Evolutionary conservation across 1,139 yeast species (phyloP), one percentile per base, ranked within the genome.

Genomic region (Magnusiomyces magnusii): DNA sequence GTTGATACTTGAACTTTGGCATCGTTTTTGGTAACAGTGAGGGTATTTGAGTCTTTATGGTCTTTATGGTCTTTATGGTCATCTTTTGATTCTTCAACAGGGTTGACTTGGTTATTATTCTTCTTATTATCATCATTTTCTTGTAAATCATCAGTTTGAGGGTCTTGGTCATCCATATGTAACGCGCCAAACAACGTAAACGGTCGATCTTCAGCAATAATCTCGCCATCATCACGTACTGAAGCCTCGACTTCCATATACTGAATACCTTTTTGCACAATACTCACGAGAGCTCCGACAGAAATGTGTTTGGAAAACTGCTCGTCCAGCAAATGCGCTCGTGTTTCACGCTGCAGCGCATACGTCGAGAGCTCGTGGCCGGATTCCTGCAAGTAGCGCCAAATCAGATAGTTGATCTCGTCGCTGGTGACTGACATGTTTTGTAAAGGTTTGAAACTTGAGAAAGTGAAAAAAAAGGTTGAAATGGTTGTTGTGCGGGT

Each of bases 381-480:
- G 7, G 89, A 80, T 71, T 93, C 99, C 70, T 90, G 96, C 52
- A 92, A 78, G 70, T 93, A 93, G 65, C 98, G 76, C 97, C 97
- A 93, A 62, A 93, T 82, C 68, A 93, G 79, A 71, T 93, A 92
- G 76, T 93, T 93, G 61, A 93, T 80, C 74, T 92, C 96, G 61
- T 81, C 84, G 63, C 95, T 86, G 5, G 95, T 82, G 58, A 93
- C 76, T 42, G 96, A 86, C 97, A 90, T 90, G 52, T 53, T n/a
- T 41, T 41, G 44, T 15, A 9, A 41, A 17, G 9, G 47, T 41
- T 41, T 10, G 7, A 9, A 31, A 31, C 7, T 31, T 31, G 36
- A 39, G 44, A 39, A 39, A n/a, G 7, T 7, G 13, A 31, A 17
- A 39, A 17, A 10, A 19, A 19, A 9, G 44, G 44, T 39, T 39